These are phyloP conservation scores for Fraxinus dipetala DNA, from an alignment of 305 asterid genomes.

Conservation along the genomic window DNA sequence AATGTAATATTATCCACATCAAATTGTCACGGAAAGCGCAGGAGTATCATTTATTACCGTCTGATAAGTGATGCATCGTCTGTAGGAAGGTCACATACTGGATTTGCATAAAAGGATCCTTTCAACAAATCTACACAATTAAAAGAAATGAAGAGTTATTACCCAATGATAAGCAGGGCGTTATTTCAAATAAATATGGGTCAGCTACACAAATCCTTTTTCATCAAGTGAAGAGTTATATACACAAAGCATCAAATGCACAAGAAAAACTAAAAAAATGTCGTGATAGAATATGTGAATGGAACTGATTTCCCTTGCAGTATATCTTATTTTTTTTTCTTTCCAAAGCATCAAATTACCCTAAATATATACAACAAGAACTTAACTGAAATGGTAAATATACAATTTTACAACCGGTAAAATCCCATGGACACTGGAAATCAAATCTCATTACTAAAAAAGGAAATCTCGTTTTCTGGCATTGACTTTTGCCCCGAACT, in stretches of 20 bases:
- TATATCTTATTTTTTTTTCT: not conserved
- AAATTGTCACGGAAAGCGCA: not conserved
- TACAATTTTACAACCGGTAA: not conserved
- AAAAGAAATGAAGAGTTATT: not conserved
- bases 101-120: slow-evolving; percentile 94
- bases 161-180: not conserved
- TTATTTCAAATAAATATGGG: not conserved
- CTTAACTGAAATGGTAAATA: not conserved
- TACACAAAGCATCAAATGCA: not conserved
- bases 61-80: slow-evolving; percentile 54
- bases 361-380: not conserved
- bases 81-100: slow-evolving; percentile 67
- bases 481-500: not conserved
- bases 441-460: not conserved
- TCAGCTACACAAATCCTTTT: not conserved
- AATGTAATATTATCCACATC: not conserved
- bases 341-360: not conserved
- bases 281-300: not conserved
- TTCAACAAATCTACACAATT: slow-evolving; percentile 63
- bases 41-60: slow-evolving; percentile 40
- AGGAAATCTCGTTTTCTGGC: not conserved
- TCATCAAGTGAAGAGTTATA: not conserved
- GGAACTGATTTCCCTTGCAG: not conserved
- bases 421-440: not conserved
- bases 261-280: not conserved